phyloP scores from a whole-genome alignment of 257 asterid genomes.

The Lycium ferocissimum region DNA sequence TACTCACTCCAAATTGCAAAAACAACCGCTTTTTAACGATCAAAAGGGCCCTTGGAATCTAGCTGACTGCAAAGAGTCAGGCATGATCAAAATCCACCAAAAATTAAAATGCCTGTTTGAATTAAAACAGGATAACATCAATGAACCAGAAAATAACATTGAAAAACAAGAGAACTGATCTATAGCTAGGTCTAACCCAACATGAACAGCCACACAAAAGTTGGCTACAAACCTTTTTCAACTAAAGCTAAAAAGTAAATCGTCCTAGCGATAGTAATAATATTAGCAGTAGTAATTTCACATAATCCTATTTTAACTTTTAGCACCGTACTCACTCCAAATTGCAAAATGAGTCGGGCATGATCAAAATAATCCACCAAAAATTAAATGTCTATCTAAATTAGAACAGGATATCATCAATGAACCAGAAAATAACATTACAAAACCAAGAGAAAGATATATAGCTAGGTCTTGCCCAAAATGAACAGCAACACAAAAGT shows the following conservation, averaged over 20 bases:
- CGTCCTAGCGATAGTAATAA: neutral
- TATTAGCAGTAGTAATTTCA: neutral
- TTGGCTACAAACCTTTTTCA: neutral
- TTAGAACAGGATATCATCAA: too few relatives aligned
- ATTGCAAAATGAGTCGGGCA: neutral
- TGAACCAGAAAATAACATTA: too few relatives aligned
- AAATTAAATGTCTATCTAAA: too few relatives aligned
- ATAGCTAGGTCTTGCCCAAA: neutral
- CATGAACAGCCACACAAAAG: neutral
- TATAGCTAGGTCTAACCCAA: neutral
- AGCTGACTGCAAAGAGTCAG: conserved; percentile 73
- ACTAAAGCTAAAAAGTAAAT: neutral
- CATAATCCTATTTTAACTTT: neutral
- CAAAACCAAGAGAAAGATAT: too few relatives aligned
- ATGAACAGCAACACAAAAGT: neutral
- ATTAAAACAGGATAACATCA: neutral
- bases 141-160: neutral
- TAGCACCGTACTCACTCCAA: neutral
- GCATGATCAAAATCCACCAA: conserved; percentile 46
- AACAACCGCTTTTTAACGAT: conserved; percentile 21
- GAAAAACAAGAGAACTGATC: too few relatives aligned
- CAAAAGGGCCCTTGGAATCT: conserved; percentile 67
- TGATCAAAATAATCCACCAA: neutral
- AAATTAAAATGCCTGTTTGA: neutral
- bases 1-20: neutral